A percentile compares a stretch with the other conserved stretches of the same genome.
These are phyloP conservation scores for Eimeria zaria DNA, from an alignment of 169 alveolate species.

Conservation along the genomic window DNA sequence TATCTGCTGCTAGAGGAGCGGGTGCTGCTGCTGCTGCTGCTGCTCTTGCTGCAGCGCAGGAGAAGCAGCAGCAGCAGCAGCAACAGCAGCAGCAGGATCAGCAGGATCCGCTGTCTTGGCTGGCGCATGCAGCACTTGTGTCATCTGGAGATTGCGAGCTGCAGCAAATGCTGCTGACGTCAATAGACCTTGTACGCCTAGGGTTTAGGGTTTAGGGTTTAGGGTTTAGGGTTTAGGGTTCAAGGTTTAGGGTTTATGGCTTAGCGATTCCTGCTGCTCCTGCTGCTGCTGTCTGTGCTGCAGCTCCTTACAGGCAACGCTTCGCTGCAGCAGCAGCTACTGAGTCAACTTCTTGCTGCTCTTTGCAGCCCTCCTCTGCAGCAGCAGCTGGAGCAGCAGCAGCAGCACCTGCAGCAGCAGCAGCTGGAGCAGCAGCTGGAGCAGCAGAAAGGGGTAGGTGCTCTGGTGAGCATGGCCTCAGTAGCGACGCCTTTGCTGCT, in stretches of 20 bases:
- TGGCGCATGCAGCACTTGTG: conserved; percentile 49
- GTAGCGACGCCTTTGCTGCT: background rate
- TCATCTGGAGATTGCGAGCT: background rate
- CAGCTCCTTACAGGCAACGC: conserved; percentile 49
- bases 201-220: background rate
- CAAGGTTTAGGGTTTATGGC: conserved; percentile 24
- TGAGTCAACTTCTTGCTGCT: background rate
- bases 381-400: conserved; percentile 50
- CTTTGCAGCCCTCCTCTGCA: conserved; percentile 8
- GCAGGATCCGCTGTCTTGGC: conserved; percentile 11
- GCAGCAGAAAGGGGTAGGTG: background rate
- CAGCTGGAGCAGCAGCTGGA: background rate
- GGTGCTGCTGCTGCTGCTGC: conserved; percentile 54
- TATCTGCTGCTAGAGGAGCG: conserved; percentile 42
- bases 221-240: background rate
- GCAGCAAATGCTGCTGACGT: conserved; percentile 60
- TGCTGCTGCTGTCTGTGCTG: conserved; percentile 19
- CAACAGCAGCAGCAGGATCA: conserved; percentile 52
- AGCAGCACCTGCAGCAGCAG: conserved; percentile 23
- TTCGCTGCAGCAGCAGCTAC: conserved; percentile 60
- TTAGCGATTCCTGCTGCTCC: conserved; percentile 1
- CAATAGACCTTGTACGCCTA: conserved; percentile 10
- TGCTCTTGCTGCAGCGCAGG: background rate
- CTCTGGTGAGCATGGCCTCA: background rate
- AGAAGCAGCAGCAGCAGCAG: conserved; percentile 46